Evolutionary conservation across 169 alveolate species (phyloP).

Genomic region (Perkinsus olseni): DNA sequence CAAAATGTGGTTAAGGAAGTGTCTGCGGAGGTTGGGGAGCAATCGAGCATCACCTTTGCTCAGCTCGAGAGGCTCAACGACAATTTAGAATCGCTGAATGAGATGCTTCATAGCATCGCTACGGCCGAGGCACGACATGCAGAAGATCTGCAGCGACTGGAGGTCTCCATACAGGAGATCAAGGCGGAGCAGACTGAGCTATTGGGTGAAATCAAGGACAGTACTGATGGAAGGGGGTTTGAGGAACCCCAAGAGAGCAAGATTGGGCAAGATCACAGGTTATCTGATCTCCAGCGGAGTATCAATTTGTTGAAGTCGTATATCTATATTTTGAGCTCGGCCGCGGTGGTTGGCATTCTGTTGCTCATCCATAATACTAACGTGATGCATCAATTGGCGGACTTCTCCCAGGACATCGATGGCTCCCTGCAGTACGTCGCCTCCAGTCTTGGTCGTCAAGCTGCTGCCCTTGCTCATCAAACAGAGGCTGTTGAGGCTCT

Average conservation of each 20-base stretch:
- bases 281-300: background rate
- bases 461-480: background rate
- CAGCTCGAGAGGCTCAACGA: background rate
- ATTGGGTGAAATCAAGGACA: background rate
- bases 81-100: background rate
- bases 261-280: background rate
- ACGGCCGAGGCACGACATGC: background rate
- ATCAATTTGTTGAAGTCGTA: background rate
- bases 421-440: background rate
- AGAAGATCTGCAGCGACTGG: background rate
- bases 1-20: background rate
- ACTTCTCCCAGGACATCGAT: background rate
- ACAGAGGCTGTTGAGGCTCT: background rate
- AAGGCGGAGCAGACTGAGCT: background rate
- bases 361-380: background rate
- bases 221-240: background rate
- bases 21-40: background rate
- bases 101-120: background rate
- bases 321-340: background rate
- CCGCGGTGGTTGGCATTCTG: background rate
- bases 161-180: background rate
- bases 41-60: background rate
- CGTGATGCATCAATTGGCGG: background rate
- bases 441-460: background rate
- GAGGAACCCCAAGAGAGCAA: too few relatives aligned